Percentiles rank a stretch among this genome's conserved stretches.
Conservation (phyloP, 2,329 filamentous ascomycete species). For the Fusarium pseudonygamai region DNA sequence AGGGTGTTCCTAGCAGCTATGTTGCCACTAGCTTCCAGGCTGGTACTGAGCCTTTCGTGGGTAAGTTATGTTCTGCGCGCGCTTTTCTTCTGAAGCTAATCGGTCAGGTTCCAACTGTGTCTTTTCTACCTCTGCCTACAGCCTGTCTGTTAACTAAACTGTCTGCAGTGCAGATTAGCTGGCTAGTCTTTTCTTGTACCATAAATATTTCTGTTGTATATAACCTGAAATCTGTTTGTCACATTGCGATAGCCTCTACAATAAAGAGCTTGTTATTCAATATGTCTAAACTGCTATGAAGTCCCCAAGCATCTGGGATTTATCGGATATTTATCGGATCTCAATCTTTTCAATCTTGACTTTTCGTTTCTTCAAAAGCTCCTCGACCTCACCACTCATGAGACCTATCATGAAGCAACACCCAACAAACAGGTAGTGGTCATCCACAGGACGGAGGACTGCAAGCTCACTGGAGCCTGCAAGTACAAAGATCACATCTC, state of each 20-base stretch:
- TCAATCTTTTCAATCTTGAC: neutral
- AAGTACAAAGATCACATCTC: neutral
- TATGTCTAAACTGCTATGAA: neutral
- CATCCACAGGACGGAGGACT: neutral
- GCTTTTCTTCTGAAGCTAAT: neutral
- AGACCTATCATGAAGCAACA: neutral
- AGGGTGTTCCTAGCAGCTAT: slow-evolving; percentile 48
- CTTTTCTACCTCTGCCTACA: slow-evolving; percentile 28
- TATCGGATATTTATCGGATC: neutral
- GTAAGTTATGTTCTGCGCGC: slow-evolving; percentile 29
- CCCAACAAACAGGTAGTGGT: neutral
- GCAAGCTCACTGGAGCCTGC: fast-evolving
- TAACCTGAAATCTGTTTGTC: neutral
- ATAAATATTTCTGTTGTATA: neutral
- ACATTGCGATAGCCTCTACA: neutral
- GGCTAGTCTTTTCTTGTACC: neutral
- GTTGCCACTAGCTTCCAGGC: slow-evolving; percentile 39
- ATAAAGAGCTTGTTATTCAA: neutral
- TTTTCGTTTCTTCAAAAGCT: too few relatives aligned
- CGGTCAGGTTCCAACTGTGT: slow-evolving; percentile 31
- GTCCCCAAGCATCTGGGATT: too few relatives aligned
- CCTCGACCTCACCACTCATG: neutral
- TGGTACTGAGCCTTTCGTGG: slow-evolving; percentile 67
- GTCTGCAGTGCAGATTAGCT: neutral
- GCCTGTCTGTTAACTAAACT: slow-evolving; percentile 24